A percentile compares a stretch with the other conserved stretches of the same genome.
These are phyloP conservation scores for Calonectria hongkongensis DNA, from an alignment of 2,329 filamentous ascomycete genomes.

Conservation along the genomic window DNA sequence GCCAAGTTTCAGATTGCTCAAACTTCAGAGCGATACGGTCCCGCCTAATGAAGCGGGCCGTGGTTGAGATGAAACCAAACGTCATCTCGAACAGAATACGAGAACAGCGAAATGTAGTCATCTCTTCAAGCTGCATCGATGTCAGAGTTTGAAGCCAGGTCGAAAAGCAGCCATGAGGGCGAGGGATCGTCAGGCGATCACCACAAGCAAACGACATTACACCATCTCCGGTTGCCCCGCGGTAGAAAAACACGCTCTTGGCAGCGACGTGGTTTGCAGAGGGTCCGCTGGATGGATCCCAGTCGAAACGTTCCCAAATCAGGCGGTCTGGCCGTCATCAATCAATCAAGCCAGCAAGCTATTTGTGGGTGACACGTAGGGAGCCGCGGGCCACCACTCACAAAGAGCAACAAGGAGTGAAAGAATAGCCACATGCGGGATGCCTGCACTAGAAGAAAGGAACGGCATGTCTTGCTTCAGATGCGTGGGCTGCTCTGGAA, in stretches of 20 bases:
- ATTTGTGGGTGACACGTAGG: conserved; percentile 23
- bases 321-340: conserved; percentile 16
- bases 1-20: conserved; percentile 31
- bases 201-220: conserved; percentile 32
- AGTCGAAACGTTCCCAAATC: conserved; percentile 17
- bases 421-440: conserved; percentile 14
- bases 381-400: conserved; percentile 5
- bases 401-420: conserved; percentile 13
- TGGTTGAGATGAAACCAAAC: conserved; percentile 24
- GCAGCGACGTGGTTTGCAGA: conserved; percentile 6
- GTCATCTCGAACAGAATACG: not conserved
- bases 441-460: conserved; percentile 22
- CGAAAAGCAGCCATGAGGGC: not conserved
- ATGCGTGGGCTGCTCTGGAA: conserved; percentile 12
- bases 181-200: conserved; percentile 15
- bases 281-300: conserved; percentile 8
- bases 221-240: not conserved
- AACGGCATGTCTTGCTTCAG: conserved; percentile 12
- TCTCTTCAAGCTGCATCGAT: not conserved
- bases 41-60: conserved; percentile 22
- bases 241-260: not conserved
- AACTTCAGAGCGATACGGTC: conserved; percentile 1
- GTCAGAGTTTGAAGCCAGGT: conserved; percentile 2
- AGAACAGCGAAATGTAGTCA: not conserved
- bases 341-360: not conserved